Evolutionary conservation across 257 asterid genomes (phyloP).

Genomic region (Leonotis leonurus): DNA sequence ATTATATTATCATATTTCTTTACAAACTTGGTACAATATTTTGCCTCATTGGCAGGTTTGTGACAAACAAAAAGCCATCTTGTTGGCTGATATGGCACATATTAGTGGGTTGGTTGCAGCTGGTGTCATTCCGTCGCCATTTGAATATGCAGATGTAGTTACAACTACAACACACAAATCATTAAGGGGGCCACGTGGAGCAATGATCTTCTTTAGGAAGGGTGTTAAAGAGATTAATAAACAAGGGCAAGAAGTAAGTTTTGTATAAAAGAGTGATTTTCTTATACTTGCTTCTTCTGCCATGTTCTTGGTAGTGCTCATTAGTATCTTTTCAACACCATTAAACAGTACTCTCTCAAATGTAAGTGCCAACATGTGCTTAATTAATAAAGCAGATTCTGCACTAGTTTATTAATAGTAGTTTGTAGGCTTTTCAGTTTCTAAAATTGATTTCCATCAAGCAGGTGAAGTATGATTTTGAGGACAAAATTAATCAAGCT

Average conservation of each 20-base stretch:
- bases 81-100: conserved; percentile 99
- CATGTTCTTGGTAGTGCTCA: neutral
- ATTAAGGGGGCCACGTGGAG: conserved; percentile 97
- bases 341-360: neutral
- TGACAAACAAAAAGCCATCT: conserved; percentile 77
- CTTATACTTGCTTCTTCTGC: neutral
- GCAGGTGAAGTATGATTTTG: conserved; percentile 84
- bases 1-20: neutral
- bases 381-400: neutral
- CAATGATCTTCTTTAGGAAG: conserved; percentile 92
- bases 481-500: conserved; percentile 92
- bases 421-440: neutral
- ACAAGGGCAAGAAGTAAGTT: conserved; percentile 85
- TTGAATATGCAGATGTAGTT: conserved; percentile 90
- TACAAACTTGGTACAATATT: neutral
- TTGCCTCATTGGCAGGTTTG: conserved; percentile 54
- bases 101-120: conserved; percentile 98
- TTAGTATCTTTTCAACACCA: neutral
- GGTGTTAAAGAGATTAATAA: conserved; percentile 85
- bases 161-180: conserved; percentile 98
- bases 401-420: neutral
- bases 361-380: neutral
- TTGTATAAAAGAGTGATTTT: neutral
- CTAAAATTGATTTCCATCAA: conserved; percentile 6
- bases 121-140: conserved; percentile 97